phyloP scores from a whole-genome alignment of 2,329 filamentous ascomycete genomes.

The Penicillium sp. region DNA sequence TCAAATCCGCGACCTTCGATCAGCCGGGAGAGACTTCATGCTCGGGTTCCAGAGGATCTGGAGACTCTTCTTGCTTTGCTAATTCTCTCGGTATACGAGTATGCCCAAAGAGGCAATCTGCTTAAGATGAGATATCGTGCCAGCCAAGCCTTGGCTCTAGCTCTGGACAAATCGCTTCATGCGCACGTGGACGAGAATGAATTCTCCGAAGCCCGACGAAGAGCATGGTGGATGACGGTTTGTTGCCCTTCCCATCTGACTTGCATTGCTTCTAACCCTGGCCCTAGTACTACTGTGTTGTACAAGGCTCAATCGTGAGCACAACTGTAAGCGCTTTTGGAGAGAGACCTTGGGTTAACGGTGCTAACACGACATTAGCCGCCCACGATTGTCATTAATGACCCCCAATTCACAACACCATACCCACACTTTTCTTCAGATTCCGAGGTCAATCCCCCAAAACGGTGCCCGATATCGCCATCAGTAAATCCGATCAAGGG shows the following conservation, averaged over 20 bases:
- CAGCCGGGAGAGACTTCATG: constrained; percentile 39
- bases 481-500: not conserved
- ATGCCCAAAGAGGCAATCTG: constrained; percentile 46
- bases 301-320: constrained; percentile 47
- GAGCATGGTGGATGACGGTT: constrained; percentile 52
- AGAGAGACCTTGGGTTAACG: not conserved
- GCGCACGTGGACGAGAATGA: constrained; percentile 33
- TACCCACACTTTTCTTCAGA: constrained; percentile 42
- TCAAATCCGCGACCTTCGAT: constrained; percentile 31
- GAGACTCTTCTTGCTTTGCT: constrained; percentile 43
- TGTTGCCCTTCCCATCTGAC: constrained; percentile 2
- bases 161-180: constrained; percentile 46
- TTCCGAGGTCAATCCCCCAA: constrained; percentile 34
- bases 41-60: constrained; percentile 40
- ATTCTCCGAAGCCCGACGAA: constrained; percentile 41
- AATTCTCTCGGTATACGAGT: constrained; percentile 47
- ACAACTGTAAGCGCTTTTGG: constrained; percentile 36
- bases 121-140: constrained; percentile 48
- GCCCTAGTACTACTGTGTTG: constrained; percentile 43
- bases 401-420: constrained; percentile 44
- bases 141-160: constrained; percentile 44
- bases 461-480: not conserved
- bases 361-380: constrained; percentile 28
- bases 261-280: not conserved
- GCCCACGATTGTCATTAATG: constrained; percentile 44